Base-by-base conservation (phyloP, 2,329 filamentous ascomycete species). In the Colletotrichum sp. region DNA sequence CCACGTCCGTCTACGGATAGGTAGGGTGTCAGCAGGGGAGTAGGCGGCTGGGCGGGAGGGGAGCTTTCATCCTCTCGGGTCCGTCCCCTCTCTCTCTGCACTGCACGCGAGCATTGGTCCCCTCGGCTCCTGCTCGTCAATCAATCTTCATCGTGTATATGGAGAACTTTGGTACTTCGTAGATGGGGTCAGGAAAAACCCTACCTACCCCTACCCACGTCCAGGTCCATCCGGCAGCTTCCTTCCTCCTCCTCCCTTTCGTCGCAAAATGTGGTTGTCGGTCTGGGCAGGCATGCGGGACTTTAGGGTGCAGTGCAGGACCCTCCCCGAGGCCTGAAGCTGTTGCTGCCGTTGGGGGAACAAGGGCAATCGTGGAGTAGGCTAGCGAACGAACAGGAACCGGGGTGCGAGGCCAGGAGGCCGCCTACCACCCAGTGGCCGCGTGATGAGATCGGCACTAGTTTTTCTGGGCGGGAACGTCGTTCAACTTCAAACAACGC, bases 401-500 rank as follows among this genome's bases (percentile, higher is more conserved):
- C 24, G n/a, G 66, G 55, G 55, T 68, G 55, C n/a, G n/a, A 33
- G 55, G 55, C 27, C 8, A 59, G 66, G 66, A 68, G 66, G 66
- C 66, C 66, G 66, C 66, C 66, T 61, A 43, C 64, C 29, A 27
- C 21, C 38, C 15, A 21, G 61, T 64, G n/a, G 27, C 24, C 64
- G 69, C 36, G 69, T 70, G 62, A 68, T 68, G 69, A 51, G 64
- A 72, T 72, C 43, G 69, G 57, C 69, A 33, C 69, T 68, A 68
- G 43, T 31, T 62, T 62, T n/a, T 59, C n/a, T n/a, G 15, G 63
- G 29, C 24, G 27, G 63, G 63, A 54, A n/a, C 27, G 51, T 29
- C 43, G 43, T 66, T 54, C 47, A 55, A 66, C 18, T 34, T 54
- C 43, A 66, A 47, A 66, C 29, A 1, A 18, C 59, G 43, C 43